Evolutionary conservation across 345 rosid genomes (phyloP), one percentile per base, ranked within the genome.

Genomic region (Corymbia maculata): DNA sequence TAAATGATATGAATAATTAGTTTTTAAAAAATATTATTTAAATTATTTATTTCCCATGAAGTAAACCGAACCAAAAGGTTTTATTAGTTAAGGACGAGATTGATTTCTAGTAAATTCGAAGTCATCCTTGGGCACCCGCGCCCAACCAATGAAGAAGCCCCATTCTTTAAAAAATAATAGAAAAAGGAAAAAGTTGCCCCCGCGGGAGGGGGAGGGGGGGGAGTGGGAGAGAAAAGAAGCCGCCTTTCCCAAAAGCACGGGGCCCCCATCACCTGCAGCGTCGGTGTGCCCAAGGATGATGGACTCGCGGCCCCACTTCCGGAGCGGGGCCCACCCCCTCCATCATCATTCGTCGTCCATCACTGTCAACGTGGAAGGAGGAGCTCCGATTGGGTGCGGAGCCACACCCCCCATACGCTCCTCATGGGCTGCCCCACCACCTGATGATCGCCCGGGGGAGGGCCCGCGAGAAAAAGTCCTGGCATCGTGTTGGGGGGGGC

Each of bases 11-110:
- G 26, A 12, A 12, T 26, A 6, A 61, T 61, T 12, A 61, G 26
- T 28, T 26, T 11, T 26, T 26, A 7, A 59, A 59, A 59, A 12
- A 0, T 0, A 10, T 59, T 59, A 24, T 19, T 59, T 12, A 55
- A 55, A 55, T 55, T 9, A 55, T 55, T 4, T 9, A 22, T 55
- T 55, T 22, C 4, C 21, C 6, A 6, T 4, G 42, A 36, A 36
- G 42, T 28, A 22, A 55, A 21, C 61, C 8, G 61, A 22, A 3
- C 13, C 61, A 21, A 9, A 30, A 68, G 36, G 79, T 32, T 8
- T 32, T 16, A 16, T 32, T 68, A 44, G 19, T 75, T 75, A 36
- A 75, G 24, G 82, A 75, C 47, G 47, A 36, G 82, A 32, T 68
- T 68, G 45, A 68, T 68, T 32, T 68, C 79, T 68, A 32, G 24